Base-by-base conservation (phyloP, 2,329 filamentous ascomycete species). In the Hirsutella thompsonii region DNA sequence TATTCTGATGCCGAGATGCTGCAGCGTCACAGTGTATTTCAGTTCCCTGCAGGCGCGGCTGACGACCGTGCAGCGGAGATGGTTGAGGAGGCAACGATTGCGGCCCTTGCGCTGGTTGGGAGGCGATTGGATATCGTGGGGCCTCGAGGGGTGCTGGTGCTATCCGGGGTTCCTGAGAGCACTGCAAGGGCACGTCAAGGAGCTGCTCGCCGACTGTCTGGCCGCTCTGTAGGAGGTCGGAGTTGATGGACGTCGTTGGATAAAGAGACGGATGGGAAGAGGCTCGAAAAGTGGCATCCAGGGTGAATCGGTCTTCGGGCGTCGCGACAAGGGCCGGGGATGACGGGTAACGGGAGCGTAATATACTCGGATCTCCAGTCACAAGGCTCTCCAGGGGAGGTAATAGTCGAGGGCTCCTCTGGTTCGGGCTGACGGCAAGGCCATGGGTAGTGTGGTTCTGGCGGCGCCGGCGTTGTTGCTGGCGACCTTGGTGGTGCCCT, bases 371-470 rank as follows among this genome's bases (percentile, higher is more conserved):
- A n/a, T 36, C 37, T 38, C 46, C 51, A 13, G 47, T 45, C 35
- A 52, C 42, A 29, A 56, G 41, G 34, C 45, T 47, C 18, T 50
- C 46, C 3, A 54, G 51, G 28, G 55, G 47, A 38, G 55, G 56
- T 5, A 36, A 36, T 16, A 55, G 44, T 38, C 50, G 52, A 20
- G 49, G 40, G 26, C 44, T 39, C 37, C 60, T 52, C 14, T 51
- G 55, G 34, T 50, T 48, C 36, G 50, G 52, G 45, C 52, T 48
- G 43, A 51, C 46, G 6, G 51, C 42, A 43, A 55, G 54, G 42
- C 48, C 48, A 28, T 56, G 57, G 37, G 23, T 30, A 34, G 33
- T 38, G 41, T 16, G 5, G 30, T 38, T 3, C 19, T 41, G 35
- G 29, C 35, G 37, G 37, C 40, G 34, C 8, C 30, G 36, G 50